Percentiles rank a stretch among this genome's conserved stretches.
These are phyloP conservation scores for Ceratobasidium sp. DNA, from an alignment of 1,284 basidiomycete genomes.

Conservation along the genomic window DNA sequence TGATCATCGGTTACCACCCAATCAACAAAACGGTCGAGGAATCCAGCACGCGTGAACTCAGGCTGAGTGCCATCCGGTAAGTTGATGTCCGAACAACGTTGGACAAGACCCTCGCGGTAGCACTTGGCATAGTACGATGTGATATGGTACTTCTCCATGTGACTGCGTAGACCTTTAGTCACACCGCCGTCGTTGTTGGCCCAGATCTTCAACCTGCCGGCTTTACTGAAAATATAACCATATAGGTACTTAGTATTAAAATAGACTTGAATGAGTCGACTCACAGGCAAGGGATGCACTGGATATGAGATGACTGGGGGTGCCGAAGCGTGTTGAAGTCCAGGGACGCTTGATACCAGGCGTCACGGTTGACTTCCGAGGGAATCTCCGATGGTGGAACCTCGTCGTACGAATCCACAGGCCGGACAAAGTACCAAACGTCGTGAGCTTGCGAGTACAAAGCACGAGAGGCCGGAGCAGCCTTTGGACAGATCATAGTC, in stretches of 20 bases:
- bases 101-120: background rate
- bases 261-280: conserved; percentile 3
- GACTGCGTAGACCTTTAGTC: background rate
- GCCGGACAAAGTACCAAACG: conserved; percentile 9
- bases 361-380: background rate
- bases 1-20: background rate
- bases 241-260: background rate
- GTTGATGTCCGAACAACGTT: background rate
- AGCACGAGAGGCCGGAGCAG: background rate
- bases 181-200: background rate
- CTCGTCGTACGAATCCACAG: background rate
- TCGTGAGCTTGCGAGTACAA: background rate
- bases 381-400: background rate
- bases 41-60: background rate
- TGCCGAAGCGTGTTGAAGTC: background rate
- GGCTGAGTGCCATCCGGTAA: background rate
- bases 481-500: background rate
- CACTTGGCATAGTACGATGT: background rate
- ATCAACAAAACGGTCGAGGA: background rate
- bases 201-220: background rate
- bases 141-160: conserved; percentile 1
- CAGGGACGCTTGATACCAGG: background rate
- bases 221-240: background rate
- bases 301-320: background rate
- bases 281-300: conserved; percentile 3